phyloP scores from a whole-genome alignment of 352 stramenopile species.

The Thraustotheca clavata region DNA sequence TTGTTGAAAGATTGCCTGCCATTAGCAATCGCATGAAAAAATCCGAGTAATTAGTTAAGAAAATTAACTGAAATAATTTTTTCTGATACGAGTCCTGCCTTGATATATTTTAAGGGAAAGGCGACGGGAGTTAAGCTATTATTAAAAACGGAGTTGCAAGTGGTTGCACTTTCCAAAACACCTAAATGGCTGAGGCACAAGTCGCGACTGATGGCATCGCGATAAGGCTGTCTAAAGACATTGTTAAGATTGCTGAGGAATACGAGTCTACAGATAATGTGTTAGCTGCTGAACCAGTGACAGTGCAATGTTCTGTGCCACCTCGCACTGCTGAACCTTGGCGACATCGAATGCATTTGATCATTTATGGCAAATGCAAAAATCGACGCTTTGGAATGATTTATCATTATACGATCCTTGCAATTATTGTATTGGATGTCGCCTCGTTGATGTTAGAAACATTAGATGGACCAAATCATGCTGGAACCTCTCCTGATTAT shows the following conservation, averaged over 20 bases:
- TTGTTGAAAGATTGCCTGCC: slow-evolving; percentile 93
- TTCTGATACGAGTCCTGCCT: too few species aligned
- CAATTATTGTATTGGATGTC: slow-evolving; percentile 4
- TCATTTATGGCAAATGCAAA: background rate
- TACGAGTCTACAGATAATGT: background rate
- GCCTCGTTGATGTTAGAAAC: slow-evolving; percentile 15
- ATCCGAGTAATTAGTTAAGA: too few species aligned
- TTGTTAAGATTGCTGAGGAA: background rate
- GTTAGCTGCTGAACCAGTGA: background rate
- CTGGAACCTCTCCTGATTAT: slow-evolving; percentile 43
- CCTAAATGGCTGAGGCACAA: too few species aligned
- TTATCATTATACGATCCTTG: slow-evolving; percentile 7
- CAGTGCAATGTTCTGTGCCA: background rate
- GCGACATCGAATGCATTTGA: background rate
- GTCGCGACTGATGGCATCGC: background rate
- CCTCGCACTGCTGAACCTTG: too few species aligned
- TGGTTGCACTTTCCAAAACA: too few species aligned
- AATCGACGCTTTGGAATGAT: background rate
- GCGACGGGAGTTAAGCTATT: too few species aligned
- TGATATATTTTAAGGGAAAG: too few species aligned
- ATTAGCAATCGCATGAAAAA: slow-evolving; percentile 73
- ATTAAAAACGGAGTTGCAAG: too few species aligned
- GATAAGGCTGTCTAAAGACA: background rate
- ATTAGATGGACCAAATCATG: slow-evolving; percentile 41
- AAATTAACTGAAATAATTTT: too few species aligned